A percentile compares a stretch with the other conserved stretches of the same genome.
Evolutionary conservation across 257 asterid species (phyloP).

Genomic region (Solanum virginianum): DNA sequence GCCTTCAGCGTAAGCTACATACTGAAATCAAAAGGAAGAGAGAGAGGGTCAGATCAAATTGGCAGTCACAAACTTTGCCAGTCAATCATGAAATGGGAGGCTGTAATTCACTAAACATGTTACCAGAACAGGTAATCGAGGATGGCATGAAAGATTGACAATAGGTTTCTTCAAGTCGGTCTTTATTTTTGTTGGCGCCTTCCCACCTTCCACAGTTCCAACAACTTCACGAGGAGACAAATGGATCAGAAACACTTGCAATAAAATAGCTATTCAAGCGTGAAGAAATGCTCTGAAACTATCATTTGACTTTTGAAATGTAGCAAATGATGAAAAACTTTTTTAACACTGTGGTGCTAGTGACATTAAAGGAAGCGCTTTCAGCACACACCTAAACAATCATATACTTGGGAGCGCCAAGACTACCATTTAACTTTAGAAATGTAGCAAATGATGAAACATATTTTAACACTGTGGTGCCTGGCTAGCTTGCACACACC

Average conservation of each 20-base stretch:
- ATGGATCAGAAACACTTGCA: neutral
- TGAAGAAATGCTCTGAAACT: neutral
- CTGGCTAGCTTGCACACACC: neutral
- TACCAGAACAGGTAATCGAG: slow-evolving; percentile 97
- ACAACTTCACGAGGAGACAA: slow-evolving; percentile 44
- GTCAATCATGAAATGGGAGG: neutral
- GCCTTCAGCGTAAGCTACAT: slow-evolving; percentile 98
- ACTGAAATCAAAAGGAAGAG: slow-evolving; percentile 41
- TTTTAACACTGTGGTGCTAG: neutral
- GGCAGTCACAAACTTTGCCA: neutral
- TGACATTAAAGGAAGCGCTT: no score
- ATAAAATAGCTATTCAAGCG: neutral
- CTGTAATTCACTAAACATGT: slow-evolving; percentile 3
- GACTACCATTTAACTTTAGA: neutral
- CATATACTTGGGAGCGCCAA: neutral
- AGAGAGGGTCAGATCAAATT: slow-evolving; percentile 11
- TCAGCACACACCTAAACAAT: no score
- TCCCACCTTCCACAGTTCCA: slow-evolving; percentile 98
- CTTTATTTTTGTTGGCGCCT: slow-evolving; percentile 95
- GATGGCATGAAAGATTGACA: slow-evolving; percentile 98
- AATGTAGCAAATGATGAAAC: neutral
- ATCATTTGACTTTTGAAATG: neutral
- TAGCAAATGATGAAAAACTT: neutral
- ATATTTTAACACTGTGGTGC: neutral
- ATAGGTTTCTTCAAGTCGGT: slow-evolving; percentile 98